These are phyloP conservation scores for Alternaria viburni DNA, from an alignment of 2,329 filamentous ascomycete species.

Conservation along the genomic window DNA sequence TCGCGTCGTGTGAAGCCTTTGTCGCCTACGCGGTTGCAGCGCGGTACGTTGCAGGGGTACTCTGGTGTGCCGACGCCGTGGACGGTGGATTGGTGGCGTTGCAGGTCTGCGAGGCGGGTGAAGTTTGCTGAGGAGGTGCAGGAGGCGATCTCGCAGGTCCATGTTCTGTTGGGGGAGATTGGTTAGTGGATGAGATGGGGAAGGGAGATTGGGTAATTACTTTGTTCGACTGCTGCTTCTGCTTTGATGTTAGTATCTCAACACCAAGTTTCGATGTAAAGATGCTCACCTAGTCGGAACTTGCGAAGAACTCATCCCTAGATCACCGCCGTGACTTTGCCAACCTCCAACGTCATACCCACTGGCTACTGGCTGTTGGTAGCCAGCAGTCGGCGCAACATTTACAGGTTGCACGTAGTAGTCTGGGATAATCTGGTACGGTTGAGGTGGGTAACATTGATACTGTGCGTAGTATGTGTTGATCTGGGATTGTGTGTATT, in stretches of 20 bases:
- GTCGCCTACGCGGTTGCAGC: constrained; percentile 40
- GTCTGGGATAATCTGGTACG: constrained; percentile 35
- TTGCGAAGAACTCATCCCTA: constrained; percentile 2
- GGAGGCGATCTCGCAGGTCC: constrained; percentile 37
- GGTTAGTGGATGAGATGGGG: not conserved
- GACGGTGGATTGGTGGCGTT: constrained; percentile 45
- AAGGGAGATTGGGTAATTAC: constrained; percentile 3
- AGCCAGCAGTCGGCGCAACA: constrained; percentile 10
- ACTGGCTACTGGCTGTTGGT: constrained; percentile 12
- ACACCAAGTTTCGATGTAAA: not conserved
- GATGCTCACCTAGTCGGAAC: constrained; percentile 15
- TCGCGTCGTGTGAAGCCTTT: constrained; percentile 63
- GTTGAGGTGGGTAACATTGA: constrained; percentile 37
- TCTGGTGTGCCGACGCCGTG: constrained; percentile 39
- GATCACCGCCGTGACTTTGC: constrained; percentile 13
- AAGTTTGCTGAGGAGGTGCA: constrained; percentile 45
- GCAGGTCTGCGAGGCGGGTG: constrained; percentile 44
- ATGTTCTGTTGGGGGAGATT: constrained; percentile 29
- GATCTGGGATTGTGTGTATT: constrained; percentile 43
- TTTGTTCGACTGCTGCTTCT: constrained; percentile 29
- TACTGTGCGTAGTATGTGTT: constrained; percentile 39
- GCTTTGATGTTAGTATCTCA: not conserved
- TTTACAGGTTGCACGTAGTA: constrained; percentile 25
- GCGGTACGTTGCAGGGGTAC: constrained; percentile 39
- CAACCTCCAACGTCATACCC: constrained; percentile 19